These are phyloP conservation scores for Phycomyces nitens DNA, from an alignment of 192 early-diverging fungal genomes.

Conservation along the genomic window DNA sequence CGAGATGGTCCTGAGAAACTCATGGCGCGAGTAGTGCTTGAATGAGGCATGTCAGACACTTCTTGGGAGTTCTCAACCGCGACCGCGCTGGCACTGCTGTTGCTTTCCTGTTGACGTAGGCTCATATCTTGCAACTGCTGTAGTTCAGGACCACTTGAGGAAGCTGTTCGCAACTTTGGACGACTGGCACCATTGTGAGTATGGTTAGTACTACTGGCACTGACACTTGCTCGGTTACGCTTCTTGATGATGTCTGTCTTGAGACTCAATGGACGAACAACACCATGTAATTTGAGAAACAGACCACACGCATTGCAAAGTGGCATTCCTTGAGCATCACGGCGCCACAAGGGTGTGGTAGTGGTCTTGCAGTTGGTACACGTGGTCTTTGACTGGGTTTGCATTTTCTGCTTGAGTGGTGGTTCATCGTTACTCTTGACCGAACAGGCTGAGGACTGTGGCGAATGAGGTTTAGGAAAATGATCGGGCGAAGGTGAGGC, in stretches of 20 bases:
- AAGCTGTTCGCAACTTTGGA: background rate
- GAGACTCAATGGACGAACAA: slow-evolving; percentile 81
- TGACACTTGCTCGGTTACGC: slow-evolving; percentile 62
- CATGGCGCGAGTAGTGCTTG: background rate
- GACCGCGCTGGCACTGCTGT: no score
- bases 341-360: slow-evolving; percentile 92
- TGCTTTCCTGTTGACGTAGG: no score
- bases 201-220: background rate
- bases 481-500: background rate
- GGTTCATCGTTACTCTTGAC: slow-evolving; percentile 2
- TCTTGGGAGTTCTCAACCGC: no score
- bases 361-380: slow-evolving; percentile 44
- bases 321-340: slow-evolving; percentile 82
- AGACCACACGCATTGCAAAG: slow-evolving; percentile 98
- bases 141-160: no score
- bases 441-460: background rate
- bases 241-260: slow-evolving; percentile 91
- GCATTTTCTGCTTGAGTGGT: background rate
- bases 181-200: background rate
- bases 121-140: no score
- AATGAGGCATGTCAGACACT: background rate
- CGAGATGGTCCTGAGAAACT: background rate
- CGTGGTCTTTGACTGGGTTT: background rate
- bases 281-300: slow-evolving; percentile 93
- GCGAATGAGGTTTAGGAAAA: background rate